A percentile compares a stretch with the other conserved stretches of the same genome.
phyloP scores from a whole-genome alignment of 2,329 filamentous ascomycete genomes.

The Sclerotinia trifoliorum region DNA sequence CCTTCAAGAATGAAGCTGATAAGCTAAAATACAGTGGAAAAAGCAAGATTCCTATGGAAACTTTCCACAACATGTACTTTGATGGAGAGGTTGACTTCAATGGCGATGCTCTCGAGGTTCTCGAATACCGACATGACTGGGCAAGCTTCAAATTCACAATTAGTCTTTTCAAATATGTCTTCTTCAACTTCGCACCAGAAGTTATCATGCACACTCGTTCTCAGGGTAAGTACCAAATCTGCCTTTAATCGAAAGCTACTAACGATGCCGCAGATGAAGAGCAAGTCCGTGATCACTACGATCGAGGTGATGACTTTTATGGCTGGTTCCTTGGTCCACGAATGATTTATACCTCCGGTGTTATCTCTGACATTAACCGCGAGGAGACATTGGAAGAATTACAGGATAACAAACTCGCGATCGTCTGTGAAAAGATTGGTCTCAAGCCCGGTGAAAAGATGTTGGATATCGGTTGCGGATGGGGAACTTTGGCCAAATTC shows the following conservation, averaged over 20 bases:
- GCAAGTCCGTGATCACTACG: conserved; percentile 96
- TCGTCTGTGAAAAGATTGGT: conserved; percentile 94
- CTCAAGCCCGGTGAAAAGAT: conserved; percentile 77
- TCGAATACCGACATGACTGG: conserved; percentile 98
- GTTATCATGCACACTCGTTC: conserved; percentile 89
- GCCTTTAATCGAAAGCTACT: conserved; percentile 29
- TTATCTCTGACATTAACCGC: conserved; percentile 82
- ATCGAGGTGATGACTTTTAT: conserved; percentile 98
- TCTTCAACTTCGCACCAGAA: conserved; percentile 84
- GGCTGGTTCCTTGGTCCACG: conserved; percentile 96
- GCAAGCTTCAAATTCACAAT: conserved; percentile 89
- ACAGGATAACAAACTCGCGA: conserved; percentile 94
- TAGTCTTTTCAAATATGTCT: conserved; percentile 81
- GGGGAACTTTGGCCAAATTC: conserved; percentile 93
- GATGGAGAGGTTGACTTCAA: conserved; percentile 94
- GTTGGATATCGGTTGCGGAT: conserved; percentile 96
- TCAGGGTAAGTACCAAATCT: conserved; percentile 58
- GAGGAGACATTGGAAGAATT: conserved; percentile 93
- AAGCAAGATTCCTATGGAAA: conserved; percentile 85
- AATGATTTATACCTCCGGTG: conserved; percentile 97
- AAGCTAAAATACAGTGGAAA: conserved; percentile 68
- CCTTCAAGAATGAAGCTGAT: conserved; percentile 66
- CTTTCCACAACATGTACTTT: conserved; percentile 98
- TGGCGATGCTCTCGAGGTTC: conserved; percentile 80
- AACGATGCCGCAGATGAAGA: conserved; percentile 72